Conservation (phyloP, 2,329 filamentous ascomycete species). For the Pezicula radicicola region DNA sequence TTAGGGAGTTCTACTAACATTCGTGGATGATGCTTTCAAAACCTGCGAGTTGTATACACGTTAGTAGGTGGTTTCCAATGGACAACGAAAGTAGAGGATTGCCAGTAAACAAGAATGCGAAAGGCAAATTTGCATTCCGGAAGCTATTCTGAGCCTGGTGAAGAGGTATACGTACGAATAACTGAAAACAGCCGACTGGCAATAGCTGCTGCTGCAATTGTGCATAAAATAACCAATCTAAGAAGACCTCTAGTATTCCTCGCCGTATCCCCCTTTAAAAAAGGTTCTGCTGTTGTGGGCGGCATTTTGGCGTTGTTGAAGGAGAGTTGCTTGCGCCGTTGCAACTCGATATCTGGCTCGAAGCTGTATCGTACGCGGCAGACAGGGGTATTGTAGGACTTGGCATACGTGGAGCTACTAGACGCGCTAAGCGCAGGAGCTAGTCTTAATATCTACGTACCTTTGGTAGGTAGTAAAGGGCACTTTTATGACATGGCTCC, state of each 20-base stretch:
- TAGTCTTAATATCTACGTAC: too few relatives aligned
- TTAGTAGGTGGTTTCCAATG: conserved; percentile 16
- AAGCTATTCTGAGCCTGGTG: conserved; percentile 8
- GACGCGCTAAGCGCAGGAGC: not conserved
- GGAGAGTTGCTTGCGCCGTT: conserved; percentile 20
- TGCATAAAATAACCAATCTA: conserved; percentile 82
- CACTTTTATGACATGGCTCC: too few relatives aligned
- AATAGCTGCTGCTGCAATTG: conserved; percentile 89
- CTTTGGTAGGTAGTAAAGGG: too few relatives aligned
- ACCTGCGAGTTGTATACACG: conserved; percentile 47
- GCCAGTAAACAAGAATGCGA: not conserved
- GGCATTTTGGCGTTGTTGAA: conserved; percentile 33
- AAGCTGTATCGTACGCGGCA: conserved; percentile 17
- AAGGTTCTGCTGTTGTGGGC: conserved; percentile 32
- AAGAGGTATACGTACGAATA: conserved; percentile 67
- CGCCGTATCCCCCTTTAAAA: conserved; percentile 76
- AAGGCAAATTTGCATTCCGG: conserved; percentile 1
- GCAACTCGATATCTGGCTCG: conserved; percentile 23
- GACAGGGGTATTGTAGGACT: conserved; percentile 16
- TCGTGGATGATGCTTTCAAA: conserved; percentile 99
- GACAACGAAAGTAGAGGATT: not conserved
- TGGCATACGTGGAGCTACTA: not conserved
- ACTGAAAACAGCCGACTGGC: conserved; percentile 96
- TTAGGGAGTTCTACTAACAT: conserved; percentile 61
- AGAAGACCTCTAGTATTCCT: conserved; percentile 82